A percentile compares a stretch with the other conserved stretches of the same genome.
Conservation (phyloP, 2,329 filamentous ascomycete genomes). For the Metarhizium brunneum region DNA sequence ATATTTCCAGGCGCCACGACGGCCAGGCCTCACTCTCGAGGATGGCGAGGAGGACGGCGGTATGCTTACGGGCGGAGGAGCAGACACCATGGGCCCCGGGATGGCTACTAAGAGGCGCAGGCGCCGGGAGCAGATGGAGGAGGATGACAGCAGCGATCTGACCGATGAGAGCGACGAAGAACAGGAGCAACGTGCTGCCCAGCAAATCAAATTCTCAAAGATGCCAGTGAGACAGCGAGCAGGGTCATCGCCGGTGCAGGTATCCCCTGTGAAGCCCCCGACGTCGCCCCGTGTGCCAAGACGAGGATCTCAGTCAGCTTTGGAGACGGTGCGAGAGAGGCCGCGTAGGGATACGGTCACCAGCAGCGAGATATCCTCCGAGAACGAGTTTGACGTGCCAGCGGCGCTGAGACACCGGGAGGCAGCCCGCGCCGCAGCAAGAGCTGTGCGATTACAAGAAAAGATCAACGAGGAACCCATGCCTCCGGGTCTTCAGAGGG, state of each 20-base stretch:
- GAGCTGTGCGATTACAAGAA: conserved; percentile 26
- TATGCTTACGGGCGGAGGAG: conserved; percentile 58
- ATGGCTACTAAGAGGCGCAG: conserved; percentile 57
- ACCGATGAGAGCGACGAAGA: conserved; percentile 81
- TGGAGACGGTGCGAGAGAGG: conserved; percentile 62
- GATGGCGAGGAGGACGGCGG: conserved; percentile 65
- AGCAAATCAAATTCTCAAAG: conserved; percentile 93
- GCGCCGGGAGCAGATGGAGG: conserved; percentile 66
- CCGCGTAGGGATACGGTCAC: conserved; percentile 67
- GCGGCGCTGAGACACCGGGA: conserved; percentile 56
- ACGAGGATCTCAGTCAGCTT: conserved; percentile 61
- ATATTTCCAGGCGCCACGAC: conserved; percentile 68
- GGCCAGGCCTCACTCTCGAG: conserved; percentile 53
- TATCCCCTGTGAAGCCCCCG: conserved; percentile 49
- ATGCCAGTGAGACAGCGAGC: conserved; percentile 83
- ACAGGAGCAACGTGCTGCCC: conserved; percentile 63
- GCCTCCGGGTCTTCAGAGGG: conserved; percentile 29
- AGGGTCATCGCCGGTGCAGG: conserved; percentile 78
- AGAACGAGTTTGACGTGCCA: conserved; percentile 66
- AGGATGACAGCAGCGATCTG: conserved; percentile 77
- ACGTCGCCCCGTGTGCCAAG: conserved; percentile 42
- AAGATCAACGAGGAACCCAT: conserved; percentile 29
- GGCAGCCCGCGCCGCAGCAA: conserved; percentile 46
- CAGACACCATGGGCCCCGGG: conserved; percentile 59
- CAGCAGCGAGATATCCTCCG: conserved; percentile 74